These are phyloP conservation scores for Epichloe sylvatica DNA, from an alignment of 2,329 filamentous ascomycete species.

Conservation along the genomic window DNA sequence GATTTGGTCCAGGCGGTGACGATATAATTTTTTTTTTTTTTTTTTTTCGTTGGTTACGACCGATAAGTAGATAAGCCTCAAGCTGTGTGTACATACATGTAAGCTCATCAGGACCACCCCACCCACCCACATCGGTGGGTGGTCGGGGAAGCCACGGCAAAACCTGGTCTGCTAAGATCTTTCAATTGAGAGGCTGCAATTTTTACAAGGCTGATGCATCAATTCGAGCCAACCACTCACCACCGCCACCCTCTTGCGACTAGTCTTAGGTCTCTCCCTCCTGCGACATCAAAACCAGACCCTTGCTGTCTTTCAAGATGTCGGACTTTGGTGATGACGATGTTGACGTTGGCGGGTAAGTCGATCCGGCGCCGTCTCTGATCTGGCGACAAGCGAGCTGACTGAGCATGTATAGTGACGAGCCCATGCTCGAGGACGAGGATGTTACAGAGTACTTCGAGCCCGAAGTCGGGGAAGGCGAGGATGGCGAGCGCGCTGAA, in stretches of 20 bases:
- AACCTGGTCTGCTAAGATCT: slow-evolving; percentile 10
- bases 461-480: slow-evolving; percentile 39
- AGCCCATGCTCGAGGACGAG: slow-evolving; percentile 60
- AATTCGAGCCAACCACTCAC: background rate
- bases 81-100: background rate
- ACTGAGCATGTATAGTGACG: slow-evolving; percentile 36
- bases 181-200: slow-evolving; percentile 14
- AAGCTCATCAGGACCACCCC: background rate
- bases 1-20: slow-evolving; percentile 20
- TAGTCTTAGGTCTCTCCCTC: background rate
- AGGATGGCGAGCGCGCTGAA: slow-evolving; percentile 36
- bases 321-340: slow-evolving; percentile 62
- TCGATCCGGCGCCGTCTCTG: slow-evolving; percentile 6
- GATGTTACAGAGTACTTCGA: slow-evolving; percentile 45
- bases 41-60: slow-evolving; percentile 14
- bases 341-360: slow-evolving; percentile 43
- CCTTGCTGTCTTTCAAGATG: slow-evolving; percentile 31
- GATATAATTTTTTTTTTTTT: slow-evolving; percentile 11
- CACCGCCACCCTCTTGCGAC: background rate
- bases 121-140: background rate
- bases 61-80: background rate
- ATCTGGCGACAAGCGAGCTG: background rate
- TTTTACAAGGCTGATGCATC: slow-evolving; percentile 15
- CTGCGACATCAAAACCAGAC: background rate
- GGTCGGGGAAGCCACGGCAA: slow-evolving; percentile 19